These are phyloP conservation scores for Thermochaetoides dissita DNA, from an alignment of 2,329 filamentous ascomycete species.

Conservation along the genomic window DNA sequence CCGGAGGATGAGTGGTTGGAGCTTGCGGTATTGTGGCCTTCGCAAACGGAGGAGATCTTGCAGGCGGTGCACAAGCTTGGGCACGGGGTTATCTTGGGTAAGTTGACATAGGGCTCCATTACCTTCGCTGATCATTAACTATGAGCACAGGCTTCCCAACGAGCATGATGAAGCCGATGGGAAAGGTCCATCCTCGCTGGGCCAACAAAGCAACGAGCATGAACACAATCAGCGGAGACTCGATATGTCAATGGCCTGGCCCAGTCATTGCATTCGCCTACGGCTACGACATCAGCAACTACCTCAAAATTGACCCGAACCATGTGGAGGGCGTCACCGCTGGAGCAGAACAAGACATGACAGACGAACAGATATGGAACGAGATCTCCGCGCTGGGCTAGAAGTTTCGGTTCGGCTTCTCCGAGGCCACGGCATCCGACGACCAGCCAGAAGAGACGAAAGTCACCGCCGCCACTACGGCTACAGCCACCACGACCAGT, in stretches of 20 bases:
- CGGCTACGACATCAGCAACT: conserved; percentile 4
- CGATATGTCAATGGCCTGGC: neutral
- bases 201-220: neutral
- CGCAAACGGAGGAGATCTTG: neutral
- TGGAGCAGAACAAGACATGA: conserved; percentile 2
- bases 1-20: neutral
- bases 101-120: neutral
- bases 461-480: no score
- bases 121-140: neutral
- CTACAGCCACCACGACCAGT: no score
- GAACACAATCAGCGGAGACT: neutral
- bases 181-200: neutral
- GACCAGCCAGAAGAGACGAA: no score
- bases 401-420: neutral
- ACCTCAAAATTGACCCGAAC: conserved; percentile 1
- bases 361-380: conserved; percentile 1
- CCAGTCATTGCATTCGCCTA: conserved; percentile 3
- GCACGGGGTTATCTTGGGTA: conserved; percentile 3
- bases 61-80: neutral
- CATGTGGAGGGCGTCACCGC: neutral
- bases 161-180: neutral
- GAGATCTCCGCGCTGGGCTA: conserved; percentile 1
- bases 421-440: no score
- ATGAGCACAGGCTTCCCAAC: neutral
- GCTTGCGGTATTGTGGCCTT: conserved; percentile 1